Evolutionary conservation across 2,329 filamentous ascomycete genomes (phyloP).

Genomic region (Lachnellula subtilissima): DNA sequence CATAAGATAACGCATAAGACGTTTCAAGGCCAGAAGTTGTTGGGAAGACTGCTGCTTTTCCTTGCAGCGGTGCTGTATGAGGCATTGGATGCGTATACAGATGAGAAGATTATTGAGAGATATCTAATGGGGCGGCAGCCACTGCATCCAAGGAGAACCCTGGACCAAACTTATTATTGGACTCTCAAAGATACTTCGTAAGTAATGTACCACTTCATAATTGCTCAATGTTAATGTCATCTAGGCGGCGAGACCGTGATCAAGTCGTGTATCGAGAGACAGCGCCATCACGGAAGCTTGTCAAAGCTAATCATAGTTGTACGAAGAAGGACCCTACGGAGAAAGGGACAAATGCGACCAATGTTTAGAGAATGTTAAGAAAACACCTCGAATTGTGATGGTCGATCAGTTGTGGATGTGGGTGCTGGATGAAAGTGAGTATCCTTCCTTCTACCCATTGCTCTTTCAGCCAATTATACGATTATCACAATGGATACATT

Average conservation of each 20-base stretch:
- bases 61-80: slow-evolving; percentile 16
- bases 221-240: background rate
- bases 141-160: slow-evolving; percentile 39
- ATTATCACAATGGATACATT: no score
- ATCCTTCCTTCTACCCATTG: background rate
- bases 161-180: slow-evolving; percentile 43
- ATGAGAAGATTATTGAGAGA: slow-evolving; percentile 17
- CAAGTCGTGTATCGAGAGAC: slow-evolving; percentile 25
- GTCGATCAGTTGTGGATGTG: slow-evolving; percentile 43
- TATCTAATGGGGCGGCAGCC: slow-evolving; percentile 24
- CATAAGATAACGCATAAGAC: background rate
- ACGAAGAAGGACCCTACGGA: background rate
- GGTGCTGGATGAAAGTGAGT: slow-evolving; percentile 34
- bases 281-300: background rate
- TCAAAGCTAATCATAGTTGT: slow-evolving; percentile 1
- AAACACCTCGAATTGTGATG: slow-evolving; percentile 33
- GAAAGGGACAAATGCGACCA: background rate
- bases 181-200: slow-evolving; percentile 31
- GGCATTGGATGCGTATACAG: slow-evolving; percentile 17
- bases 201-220: background rate
- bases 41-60: slow-evolving; percentile 14
- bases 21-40: background rate
- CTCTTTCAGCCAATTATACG: background rate
- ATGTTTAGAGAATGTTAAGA: slow-evolving; percentile 2
- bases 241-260: slow-evolving; percentile 33